These are phyloP conservation scores for Collybia nuda DNA, from an alignment of 768 basidiomycete genomes.

Conservation along the genomic window DNA sequence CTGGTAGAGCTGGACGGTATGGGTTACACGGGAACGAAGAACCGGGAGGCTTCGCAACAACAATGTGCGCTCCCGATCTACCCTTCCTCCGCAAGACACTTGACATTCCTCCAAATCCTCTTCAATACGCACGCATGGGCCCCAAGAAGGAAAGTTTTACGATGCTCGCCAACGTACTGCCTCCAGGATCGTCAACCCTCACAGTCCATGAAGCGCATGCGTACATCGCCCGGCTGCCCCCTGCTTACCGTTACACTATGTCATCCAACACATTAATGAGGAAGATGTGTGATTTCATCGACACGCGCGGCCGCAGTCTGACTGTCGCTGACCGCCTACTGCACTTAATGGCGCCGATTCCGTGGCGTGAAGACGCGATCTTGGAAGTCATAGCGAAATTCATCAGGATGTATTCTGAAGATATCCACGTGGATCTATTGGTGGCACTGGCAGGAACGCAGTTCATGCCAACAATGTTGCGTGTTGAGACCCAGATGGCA, in stretches of 20 bases:
- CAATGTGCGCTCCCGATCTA: slow-evolving; percentile 64
- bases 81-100: slow-evolving; percentile 58
- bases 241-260: slow-evolving; percentile 37
- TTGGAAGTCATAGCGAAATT: slow-evolving; percentile 35
- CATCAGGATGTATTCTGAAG: slow-evolving; percentile 38
- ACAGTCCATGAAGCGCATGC: slow-evolving; percentile 49
- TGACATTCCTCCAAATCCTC: slow-evolving; percentile 42
- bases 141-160: slow-evolving; percentile 13
- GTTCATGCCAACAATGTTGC: slow-evolving; percentile 40
- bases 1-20: slow-evolving; percentile 90
- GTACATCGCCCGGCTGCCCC: slow-evolving; percentile 46
- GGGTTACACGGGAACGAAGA: slow-evolving; percentile 53
- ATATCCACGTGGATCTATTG: slow-evolving; percentile 42
- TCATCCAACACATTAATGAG: slow-evolving; percentile 9
- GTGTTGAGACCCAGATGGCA: slow-evolving; percentile 36
- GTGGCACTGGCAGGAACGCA: slow-evolving; percentile 31
- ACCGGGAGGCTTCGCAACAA: slow-evolving; percentile 70
- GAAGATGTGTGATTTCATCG: slow-evolving; percentile 42
- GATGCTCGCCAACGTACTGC: slow-evolving; percentile 37
- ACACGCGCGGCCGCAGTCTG: slow-evolving; percentile 32
- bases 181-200: slow-evolving; percentile 33
- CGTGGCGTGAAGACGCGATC: slow-evolving; percentile 43
- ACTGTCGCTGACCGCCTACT: slow-evolving; percentile 42
- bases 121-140: slow-evolving; percentile 52
- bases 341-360: slow-evolving; percentile 52